These are phyloP conservation scores for Saccharomyces hybrid DNA, from an alignment of 1,139 yeast genomes.

Conservation along the genomic window DNA sequence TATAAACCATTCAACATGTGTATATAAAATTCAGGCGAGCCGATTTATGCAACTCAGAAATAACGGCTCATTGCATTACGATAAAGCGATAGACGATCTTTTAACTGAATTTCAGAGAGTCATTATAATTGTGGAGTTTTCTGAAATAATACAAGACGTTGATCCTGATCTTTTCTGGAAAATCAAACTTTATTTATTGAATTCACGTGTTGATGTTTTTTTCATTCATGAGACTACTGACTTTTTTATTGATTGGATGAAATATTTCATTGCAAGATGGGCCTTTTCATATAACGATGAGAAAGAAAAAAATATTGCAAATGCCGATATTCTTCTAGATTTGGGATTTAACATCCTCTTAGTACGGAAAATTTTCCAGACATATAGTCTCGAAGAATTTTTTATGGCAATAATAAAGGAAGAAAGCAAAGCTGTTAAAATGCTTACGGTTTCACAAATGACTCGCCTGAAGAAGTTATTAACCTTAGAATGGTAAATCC, in stretches of 20 bases:
- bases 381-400: neutral
- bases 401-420: neutral
- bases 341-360: conserved; percentile 6
- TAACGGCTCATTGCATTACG: conserved; percentile 10
- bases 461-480: neutral
- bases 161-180: conserved; percentile 24
- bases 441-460: neutral
- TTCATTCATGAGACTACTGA: conserved; percentile 6
- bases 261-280: neutral
- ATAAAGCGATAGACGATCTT: conserved; percentile 5
- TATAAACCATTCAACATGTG: conserved; percentile 13
- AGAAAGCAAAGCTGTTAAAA: neutral
- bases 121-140: conserved; percentile 15
- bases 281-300: neutral
- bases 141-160: conserved; percentile 4
- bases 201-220: conserved; percentile 7
- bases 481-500: neutral
- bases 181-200: conserved; percentile 11
- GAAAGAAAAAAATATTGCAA: neutral
- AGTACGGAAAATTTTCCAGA: conserved; percentile 1
- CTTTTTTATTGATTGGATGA: neutral
- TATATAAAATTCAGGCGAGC: conserved; percentile 11
- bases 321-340: conserved; percentile 1
- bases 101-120: conserved; percentile 12
- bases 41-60: conserved; percentile 15